Evolutionary conservation across 2,329 filamentous ascomycete species (phyloP).

Genomic region (Paracoccidioides brasiliensis): DNA sequence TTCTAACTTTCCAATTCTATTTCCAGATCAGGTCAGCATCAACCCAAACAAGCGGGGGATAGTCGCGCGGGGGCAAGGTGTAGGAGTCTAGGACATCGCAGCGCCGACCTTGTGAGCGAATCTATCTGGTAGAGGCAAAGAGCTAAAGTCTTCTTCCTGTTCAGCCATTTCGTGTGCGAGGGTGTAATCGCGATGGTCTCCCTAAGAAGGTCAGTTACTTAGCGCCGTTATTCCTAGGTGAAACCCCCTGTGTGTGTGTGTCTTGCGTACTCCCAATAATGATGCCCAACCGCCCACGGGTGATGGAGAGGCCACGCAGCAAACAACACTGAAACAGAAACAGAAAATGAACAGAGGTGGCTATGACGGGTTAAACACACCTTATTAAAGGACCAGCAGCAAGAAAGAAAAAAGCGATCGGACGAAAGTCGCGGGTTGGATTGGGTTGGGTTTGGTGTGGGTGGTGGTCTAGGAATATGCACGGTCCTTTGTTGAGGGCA

Average conservation of each 20-base stretch:
- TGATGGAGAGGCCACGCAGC: neutral
- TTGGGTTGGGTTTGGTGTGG: too few species aligned
- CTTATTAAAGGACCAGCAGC: too few species aligned
- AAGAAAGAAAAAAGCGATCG: neutral
- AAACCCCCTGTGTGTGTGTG: neutral
- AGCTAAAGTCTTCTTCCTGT: constrained; percentile 68
- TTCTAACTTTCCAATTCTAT: constrained; percentile 90
- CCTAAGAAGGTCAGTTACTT: neutral
- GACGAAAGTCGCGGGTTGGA: too few species aligned
- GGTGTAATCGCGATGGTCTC: neutral
- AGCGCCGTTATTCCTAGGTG: neutral
- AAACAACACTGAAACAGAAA: neutral
- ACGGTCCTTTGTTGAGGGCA: too few species aligned
- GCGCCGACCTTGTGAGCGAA: constrained; percentile 62
- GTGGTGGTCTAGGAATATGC: too few species aligned
- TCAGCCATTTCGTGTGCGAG: constrained; percentile 52
- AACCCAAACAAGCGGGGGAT: neutral
- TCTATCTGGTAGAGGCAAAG: constrained; percentile 63
- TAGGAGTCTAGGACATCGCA: neutral
- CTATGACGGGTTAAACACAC: neutral
- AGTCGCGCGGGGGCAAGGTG: neutral
- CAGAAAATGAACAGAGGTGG: neutral
- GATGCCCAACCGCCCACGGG: neutral
- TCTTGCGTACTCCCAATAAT: neutral
- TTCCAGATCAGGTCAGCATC: neutral